phyloP scores from a whole-genome alignment of 129 eudicot genomes.

The Sambucus nigra region DNA sequence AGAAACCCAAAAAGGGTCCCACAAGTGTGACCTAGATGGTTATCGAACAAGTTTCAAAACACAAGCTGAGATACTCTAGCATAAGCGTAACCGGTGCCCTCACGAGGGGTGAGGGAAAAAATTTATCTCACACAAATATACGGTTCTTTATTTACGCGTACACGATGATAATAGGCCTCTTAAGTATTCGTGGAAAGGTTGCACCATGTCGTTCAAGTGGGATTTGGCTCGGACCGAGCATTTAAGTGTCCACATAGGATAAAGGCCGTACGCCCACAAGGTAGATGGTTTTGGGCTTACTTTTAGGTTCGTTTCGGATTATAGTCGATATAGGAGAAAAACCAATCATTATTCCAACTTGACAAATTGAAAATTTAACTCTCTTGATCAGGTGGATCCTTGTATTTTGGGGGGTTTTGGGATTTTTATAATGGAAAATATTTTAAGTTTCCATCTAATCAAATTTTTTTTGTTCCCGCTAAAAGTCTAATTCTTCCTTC shows the following conservation, averaged over 20 bases:
- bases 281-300: slow-evolving; percentile 71
- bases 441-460: too few relatives aligned
- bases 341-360: slow-evolving; percentile 55
- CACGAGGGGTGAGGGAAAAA: slow-evolving; percentile 80
- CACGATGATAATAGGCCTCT: slow-evolving; percentile 76
- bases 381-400: slow-evolving; percentile 5
- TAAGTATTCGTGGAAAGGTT: slow-evolving; percentile 84
- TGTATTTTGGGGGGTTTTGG: slow-evolving; percentile 7
- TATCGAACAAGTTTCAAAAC: slow-evolving; percentile 61
- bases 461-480: too few relatives aligned
- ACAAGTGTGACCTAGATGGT: slow-evolving; percentile 50
- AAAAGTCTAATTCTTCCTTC: too few relatives aligned
- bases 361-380: slow-evolving; percentile 15
- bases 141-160: slow-evolving; percentile 57
- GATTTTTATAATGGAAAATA: too few relatives aligned
- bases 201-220: slow-evolving; percentile 85
- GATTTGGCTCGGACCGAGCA: slow-evolving; percentile 96
- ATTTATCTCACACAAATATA: slow-evolving; percentile 74
- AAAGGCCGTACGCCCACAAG: slow-evolving; percentile 71
- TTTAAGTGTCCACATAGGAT: slow-evolving; percentile 78
- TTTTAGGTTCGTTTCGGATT: slow-evolving; percentile 89
- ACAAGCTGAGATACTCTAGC: slow-evolving; percentile 47
- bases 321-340: slow-evolving; percentile 81
- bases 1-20: slow-evolving; percentile 15
- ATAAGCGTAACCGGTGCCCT: slow-evolving; percentile 60